Conservation (phyloP, 345 rosid genomes). For the Camelina neglecta region DNA sequence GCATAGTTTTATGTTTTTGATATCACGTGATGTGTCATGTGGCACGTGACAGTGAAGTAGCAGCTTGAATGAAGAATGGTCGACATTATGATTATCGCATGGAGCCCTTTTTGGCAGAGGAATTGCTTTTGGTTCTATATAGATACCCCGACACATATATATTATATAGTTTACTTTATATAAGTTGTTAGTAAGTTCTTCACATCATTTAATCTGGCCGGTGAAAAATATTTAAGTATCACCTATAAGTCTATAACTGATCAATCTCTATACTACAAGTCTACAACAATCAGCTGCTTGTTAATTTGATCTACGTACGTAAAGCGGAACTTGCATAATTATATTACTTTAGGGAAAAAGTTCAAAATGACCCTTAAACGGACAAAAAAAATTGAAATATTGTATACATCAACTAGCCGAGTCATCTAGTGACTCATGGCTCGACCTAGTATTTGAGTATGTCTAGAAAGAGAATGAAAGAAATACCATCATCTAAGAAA, state of each 20-base stretch:
- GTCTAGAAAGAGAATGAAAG: not conserved
- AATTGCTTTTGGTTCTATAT: slow-evolving; percentile 24
- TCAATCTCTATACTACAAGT: not conserved
- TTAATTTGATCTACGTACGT: not conserved
- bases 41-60: slow-evolving; percentile 47
- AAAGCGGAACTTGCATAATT: not conserved
- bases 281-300: not conserved
- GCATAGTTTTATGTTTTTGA: slow-evolving; percentile 23
- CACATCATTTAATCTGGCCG: not conserved
- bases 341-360: not conserved
- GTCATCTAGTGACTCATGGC: not conserved
- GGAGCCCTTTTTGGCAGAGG: slow-evolving; percentile 49
- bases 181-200: not conserved
- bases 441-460: not conserved
- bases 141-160: not conserved
- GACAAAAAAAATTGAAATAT: not conserved
- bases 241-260: not conserved
- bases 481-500: not conserved
- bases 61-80: slow-evolving; percentile 44
- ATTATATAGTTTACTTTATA: not conserved
- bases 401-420: not conserved
- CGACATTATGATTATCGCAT: slow-evolving; percentile 65
- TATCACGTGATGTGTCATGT: slow-evolving; percentile 38
- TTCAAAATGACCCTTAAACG: not conserved
- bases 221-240: not conserved